Percentiles rank a stretch among this genome's conserved stretches.
phyloP scores from a whole-genome alignment of 75 land plant genomes.

The Larix kaempferi region DNA sequence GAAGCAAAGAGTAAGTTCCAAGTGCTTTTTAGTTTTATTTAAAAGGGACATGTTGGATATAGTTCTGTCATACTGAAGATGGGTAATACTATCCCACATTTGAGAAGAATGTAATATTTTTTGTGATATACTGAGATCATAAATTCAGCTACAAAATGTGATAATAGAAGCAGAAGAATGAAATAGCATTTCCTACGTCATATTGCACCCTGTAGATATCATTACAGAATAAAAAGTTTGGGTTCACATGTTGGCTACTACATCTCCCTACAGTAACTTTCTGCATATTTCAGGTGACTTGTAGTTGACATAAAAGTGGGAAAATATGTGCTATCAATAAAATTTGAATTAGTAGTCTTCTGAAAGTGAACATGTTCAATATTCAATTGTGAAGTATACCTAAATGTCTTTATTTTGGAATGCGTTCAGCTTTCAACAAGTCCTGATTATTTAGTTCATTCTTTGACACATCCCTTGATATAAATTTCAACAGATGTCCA shows the following conservation, averaged over 20 bases:
- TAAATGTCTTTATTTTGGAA: too few relatives aligned
- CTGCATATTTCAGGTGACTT: neutral
- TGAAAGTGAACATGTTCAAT: neutral
- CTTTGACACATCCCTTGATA: neutral
- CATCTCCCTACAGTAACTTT: neutral
- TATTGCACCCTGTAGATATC: neutral
- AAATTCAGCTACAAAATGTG: too few relatives aligned
- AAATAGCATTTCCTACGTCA: neutral
- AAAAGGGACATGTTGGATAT: neutral
- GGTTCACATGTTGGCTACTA: neutral
- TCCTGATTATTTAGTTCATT: too few relatives aligned
- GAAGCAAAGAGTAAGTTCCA: slow-evolving; percentile 33
- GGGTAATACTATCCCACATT: too few relatives aligned
- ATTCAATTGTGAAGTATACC: neutral
- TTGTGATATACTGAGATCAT: neutral
- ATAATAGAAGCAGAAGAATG: neutral
- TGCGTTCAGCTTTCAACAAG: too few relatives aligned
- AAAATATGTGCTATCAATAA: neutral
- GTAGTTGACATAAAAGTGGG: neutral
- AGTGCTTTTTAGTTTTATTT: neutral
- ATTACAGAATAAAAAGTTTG: neutral
- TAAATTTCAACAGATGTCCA: slow-evolving; percentile 13
- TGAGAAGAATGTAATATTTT: neutral
- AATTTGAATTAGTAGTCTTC: neutral
- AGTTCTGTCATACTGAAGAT: neutral